Evolutionary conservation across 1,284 basidiomycete genomes (phyloP), one percentile per base, ranked within the genome.

Genomic region (Erythrobasidium hasegawianum): DNA sequence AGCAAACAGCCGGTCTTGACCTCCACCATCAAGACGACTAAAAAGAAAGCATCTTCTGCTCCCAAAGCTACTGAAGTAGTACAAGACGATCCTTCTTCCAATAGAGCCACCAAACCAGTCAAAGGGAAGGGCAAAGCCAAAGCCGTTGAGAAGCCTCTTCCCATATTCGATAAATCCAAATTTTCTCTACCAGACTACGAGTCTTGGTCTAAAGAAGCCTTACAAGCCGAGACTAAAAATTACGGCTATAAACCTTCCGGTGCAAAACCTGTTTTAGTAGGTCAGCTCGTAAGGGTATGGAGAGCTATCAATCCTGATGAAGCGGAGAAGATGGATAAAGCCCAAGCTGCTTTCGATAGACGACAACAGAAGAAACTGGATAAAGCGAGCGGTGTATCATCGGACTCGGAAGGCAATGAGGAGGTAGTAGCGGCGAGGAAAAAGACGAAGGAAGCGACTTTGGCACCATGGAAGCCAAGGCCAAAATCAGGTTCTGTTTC

Each of bases 221-320:
- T 68, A 27, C 67, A 65, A 59, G 45, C 47, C n/a, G 60, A 59
- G 41, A 50, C 60, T 8, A 43, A 40, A 8, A 64, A 59, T 27
- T 68, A 64, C 47, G 67, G 67, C 14, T 68, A 68, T 52, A 68
- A 68, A 29, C 27, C 61, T 11, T 57, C 67, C 3, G 52, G 58
- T 13, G 56, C 52, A 7, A 60, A 60, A 41, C 38, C 38, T 20
- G 57, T 59, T 14, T 41, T 59, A 14, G 27, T 60, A 11, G 39
- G n/a, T 16, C 57, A 56, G 24, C 50, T 67, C 5, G 52, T 55
- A 1, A 20, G 52, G 14, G 45, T 67, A 3, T 67, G 65, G 65
- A 11, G 45, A 24, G 58, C 53, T 24, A 27, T 60, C 13, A 29
- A 67, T 50, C 65, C 59, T 29, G 55, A 65, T 8, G 43, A 47